phyloP scores from a whole-genome alignment of 1,284 basidiomycete genomes.

The Cystobasidiaceae sp. region DNA sequence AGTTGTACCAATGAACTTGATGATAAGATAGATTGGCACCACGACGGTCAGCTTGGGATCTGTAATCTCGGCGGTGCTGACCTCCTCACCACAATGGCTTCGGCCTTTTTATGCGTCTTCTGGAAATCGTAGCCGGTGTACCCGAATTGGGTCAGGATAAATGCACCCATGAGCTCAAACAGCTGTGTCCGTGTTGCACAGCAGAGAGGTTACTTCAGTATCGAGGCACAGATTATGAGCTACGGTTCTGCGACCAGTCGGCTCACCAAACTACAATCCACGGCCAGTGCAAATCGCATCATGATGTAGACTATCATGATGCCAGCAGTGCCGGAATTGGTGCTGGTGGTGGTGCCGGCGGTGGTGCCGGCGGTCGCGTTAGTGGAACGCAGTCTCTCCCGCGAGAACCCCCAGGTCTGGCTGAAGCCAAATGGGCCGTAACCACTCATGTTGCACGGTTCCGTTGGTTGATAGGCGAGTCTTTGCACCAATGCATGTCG shows the following conservation, averaged over 20 bases:
- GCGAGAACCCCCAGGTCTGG: background rate
- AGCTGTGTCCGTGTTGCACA: background rate
- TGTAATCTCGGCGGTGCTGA: too few relatives aligned
- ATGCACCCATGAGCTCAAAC: conserved; percentile 25
- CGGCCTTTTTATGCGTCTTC: conserved; percentile 13
- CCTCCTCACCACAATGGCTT: conserved; percentile 18
- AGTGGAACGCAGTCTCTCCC: background rate
- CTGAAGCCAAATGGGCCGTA: conserved; percentile 15
- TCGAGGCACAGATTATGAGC: background rate
- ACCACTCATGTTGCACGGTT: background rate
- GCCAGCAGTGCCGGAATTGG: background rate
- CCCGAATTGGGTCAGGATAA: conserved; percentile 8
- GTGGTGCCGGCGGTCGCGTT: background rate
- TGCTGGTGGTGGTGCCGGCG: background rate
- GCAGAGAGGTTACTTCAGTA: background rate
- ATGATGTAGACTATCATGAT: background rate
- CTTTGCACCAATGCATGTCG: background rate
- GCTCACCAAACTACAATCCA: background rate
- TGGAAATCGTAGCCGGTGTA: conserved; percentile 16
- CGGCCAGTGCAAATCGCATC: background rate
- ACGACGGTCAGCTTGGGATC: too few relatives aligned
- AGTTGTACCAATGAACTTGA: conserved; percentile 21
- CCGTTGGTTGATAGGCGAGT: too few relatives aligned
- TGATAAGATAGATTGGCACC: too few relatives aligned
- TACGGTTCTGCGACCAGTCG: too few relatives aligned